Conservation (phyloP, 805 yeast genomes). For the Schizosaccharomyces pombe region ASM294v3 CU329670.1:3049501-3050000, state of each 20-base stretch:
- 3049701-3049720: slow-evolving; percentile 94
- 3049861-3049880: slow-evolving; percentile 93
- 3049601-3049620: slow-evolving; percentile 97
- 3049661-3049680: slow-evolving; percentile 64
- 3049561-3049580: slow-evolving; percentile 85
- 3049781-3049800: slow-evolving; percentile 37
- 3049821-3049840: slow-evolving; percentile 64
- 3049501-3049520: slow-evolving; percentile 92
- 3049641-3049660: slow-evolving; percentile 44
- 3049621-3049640: slow-evolving; percentile 74
- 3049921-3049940: slow-evolving; percentile 79
- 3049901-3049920: slow-evolving; percentile 98
- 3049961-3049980: slow-evolving; percentile 94
- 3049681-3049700: slow-evolving; percentile 92
- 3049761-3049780: slow-evolving; percentile 66
- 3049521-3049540: slow-evolving; percentile 74
- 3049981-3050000: slow-evolving; percentile 82
- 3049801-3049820: slow-evolving; percentile 61
- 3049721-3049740: slow-evolving; percentile 67
- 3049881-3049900: slow-evolving; percentile 99
- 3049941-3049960: slow-evolving; percentile 89
- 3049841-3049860: slow-evolving; percentile 58
- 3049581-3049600: slow-evolving; percentile 93
- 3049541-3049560: slow-evolving; percentile 67
- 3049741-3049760: slow-evolving; percentile 81